Evolutionary conservation across 2,329 filamentous ascomycete genomes (phyloP), one percentile per base, ranked within the genome.

Genomic region (Fusarium poae): DNA sequence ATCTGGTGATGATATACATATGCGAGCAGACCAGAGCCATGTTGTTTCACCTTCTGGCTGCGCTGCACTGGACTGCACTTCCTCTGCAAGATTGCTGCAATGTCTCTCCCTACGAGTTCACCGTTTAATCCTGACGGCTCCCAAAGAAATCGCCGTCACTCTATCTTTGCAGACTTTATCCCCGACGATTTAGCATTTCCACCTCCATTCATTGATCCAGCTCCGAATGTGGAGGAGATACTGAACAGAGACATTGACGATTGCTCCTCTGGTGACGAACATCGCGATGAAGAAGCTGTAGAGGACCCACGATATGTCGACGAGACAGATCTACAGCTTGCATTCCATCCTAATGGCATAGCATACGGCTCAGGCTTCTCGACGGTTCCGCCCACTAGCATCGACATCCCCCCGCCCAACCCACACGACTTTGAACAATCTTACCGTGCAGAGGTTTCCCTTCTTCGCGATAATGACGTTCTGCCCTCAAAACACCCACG

Each of bases 391-490:
- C 51, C 72, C 2, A 66, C 61, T 25, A 53, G 61, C 3, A 42
- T 65, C 7, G 71, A 73, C 16, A 53, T 60, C 1, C 71, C 71
- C 2, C 56, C 68, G 4, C 62, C 65, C 8, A 73, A 73, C 13
- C 66, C 57, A 0, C 71, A 73, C 27, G 71, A 73, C 6, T 44
- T 72, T 8, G 71, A 73, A 11, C 68, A 72, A 42, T 68, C 71
- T 0, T 30, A 63, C 1, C 68, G 62, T 10, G 71, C 67, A 3
- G 71, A 73, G 2, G 55, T 72, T 2, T 56, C 51, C 10, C 40
- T 73, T 0, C 42, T 73, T 0, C 69, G 71, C 6, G 71, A 73
- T 12, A 73, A 73, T 27, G 64, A 73, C 13, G 58, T 73, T 4
- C 25, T 73, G 3, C 66, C 71, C 0, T 50, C 60, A 0, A 70